A percentile compares a stretch with the other conserved stretches of the same genome.
Evolutionary conservation across 1,139 yeast species (phyloP).

Genomic region (Hyphopichia buzzinii): DNA sequence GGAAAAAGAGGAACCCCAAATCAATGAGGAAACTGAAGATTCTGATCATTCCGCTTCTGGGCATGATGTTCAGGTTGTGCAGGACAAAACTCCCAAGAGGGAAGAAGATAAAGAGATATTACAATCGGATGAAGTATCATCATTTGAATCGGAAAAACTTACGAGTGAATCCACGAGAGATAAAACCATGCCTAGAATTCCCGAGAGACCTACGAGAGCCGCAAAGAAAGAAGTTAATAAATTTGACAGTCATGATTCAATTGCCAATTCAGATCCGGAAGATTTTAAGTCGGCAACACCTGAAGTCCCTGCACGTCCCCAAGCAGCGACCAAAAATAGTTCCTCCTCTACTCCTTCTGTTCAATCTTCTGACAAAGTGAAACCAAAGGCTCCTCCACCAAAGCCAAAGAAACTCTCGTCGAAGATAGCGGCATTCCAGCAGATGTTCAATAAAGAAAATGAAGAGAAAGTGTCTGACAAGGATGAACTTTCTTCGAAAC

Average conservation of each 20-base stretch:
- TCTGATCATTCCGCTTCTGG: background rate
- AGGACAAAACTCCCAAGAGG: too few species aligned
- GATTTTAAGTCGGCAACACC: slow-evolving; percentile 5
- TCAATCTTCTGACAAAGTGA: slow-evolving; percentile 6
- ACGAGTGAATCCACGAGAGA: too few species aligned
- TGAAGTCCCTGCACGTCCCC: slow-evolving; percentile 10
- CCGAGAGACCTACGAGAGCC: too few species aligned
- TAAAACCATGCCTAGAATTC: too few species aligned
- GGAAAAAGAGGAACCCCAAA: slow-evolving; percentile 8
- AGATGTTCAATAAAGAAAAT: slow-evolving; percentile 48
- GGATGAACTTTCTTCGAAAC: slow-evolving; percentile 4
- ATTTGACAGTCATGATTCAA: too few species aligned
- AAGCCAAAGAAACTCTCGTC: slow-evolving; percentile 76
- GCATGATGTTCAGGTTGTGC: background rate
- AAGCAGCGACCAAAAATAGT: too few species aligned
- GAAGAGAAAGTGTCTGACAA: slow-evolving; percentile 8
- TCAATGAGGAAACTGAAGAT: background rate
- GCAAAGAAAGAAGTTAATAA: too few species aligned
- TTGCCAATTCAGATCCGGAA: too few species aligned
- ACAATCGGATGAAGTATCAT: too few species aligned
- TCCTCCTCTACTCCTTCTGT: slow-evolving; percentile 6
- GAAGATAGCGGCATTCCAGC: slow-evolving; percentile 77
- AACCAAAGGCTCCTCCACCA: slow-evolving; percentile 54
- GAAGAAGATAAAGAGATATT: too few species aligned
- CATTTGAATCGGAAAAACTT: too few species aligned